phyloP scores from a whole-genome alignment of 2,329 filamentous ascomycete species.

The Chrysosporium keratinophilum region DNA sequence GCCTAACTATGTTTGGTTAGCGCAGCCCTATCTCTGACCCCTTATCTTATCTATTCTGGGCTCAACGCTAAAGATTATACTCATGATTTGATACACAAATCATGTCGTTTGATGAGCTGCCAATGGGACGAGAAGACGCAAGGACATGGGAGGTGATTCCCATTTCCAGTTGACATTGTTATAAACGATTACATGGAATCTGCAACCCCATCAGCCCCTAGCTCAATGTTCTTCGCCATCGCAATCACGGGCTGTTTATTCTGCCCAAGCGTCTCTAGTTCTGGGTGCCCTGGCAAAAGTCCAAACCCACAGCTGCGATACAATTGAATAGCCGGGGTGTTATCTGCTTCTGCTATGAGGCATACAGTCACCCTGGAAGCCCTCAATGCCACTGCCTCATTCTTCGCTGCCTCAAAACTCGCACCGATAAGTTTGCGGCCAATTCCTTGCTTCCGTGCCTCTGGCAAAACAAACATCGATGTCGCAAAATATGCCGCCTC shows the following conservation, averaged over 20 bases:
- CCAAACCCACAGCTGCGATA: conserved; percentile 21
- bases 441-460: conserved; percentile 18
- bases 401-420: conserved; percentile 9
- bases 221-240: conserved; percentile 7
- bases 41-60: background rate
- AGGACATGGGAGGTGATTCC: too few relatives aligned
- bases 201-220: background rate
- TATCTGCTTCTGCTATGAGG: conserved; percentile 17
- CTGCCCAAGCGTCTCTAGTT: background rate
- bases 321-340: conserved; percentile 15
- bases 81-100: background rate
- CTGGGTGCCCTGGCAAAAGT: background rate
- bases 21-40: conserved; percentile 10
- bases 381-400: conserved; percentile 11
- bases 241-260: background rate
- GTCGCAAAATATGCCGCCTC: conserved; percentile 20
- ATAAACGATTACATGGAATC: background rate
- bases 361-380: conserved; percentile 17
- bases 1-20: conserved; percentile 14
- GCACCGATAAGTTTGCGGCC: conserved; percentile 19
- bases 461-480: conserved; percentile 24
- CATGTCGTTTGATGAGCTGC: too few relatives aligned
- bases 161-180: too few relatives aligned
- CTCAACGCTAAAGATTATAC: background rate
- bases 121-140: too few relatives aligned